phyloP scores from a whole-genome alignment of 352 stramenopile species.

The Phytophthora uliginosa region DNA sequence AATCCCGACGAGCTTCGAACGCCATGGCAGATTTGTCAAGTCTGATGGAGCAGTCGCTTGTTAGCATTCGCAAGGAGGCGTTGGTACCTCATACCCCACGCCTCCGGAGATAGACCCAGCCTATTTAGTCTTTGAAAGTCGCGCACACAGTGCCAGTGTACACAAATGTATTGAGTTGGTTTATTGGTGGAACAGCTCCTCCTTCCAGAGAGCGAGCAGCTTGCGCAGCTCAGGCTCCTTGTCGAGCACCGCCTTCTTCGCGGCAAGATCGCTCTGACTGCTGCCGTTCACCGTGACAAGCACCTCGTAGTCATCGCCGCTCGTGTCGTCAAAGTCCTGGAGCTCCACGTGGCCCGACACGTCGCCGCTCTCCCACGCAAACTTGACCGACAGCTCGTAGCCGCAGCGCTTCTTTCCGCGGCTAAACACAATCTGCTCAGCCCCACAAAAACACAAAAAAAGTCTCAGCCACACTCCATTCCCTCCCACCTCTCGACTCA shows the following conservation, averaged over 20 bases:
- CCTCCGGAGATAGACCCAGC: conserved; percentile 10
- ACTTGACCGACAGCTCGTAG: conserved; percentile 88
- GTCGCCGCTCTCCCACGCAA: conserved; percentile 66
- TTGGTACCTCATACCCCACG: conserved; percentile 23
- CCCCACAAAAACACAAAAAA: neutral
- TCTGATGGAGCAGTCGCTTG: conserved; percentile 84
- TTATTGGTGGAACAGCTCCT: conserved; percentile 86
- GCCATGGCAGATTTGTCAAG: conserved; percentile 82
- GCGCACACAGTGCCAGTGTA: conserved; percentile 19
- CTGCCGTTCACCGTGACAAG: conserved; percentile 58
- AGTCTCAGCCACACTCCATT: conserved; percentile 2
- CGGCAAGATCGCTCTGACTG: conserved; percentile 58
- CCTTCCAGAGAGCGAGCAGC: conserved; percentile 79
- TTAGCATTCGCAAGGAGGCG: conserved; percentile 66
- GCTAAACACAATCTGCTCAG: conserved; percentile 73
- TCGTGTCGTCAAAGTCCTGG: conserved; percentile 90
- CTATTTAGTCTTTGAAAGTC: conserved; percentile 20
- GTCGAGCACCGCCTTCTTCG: conserved; percentile 66
- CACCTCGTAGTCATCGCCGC: conserved; percentile 83
- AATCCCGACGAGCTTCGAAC: conserved; percentile 59
- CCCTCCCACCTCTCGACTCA: neutral
- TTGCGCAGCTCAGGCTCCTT: conserved; percentile 74
- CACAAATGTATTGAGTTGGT: conserved; percentile 37
- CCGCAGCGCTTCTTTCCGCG: conserved; percentile 89
- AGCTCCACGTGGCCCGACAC: conserved; percentile 79